Conservation (phyloP, 2,329 filamentous ascomycete genomes). For the Graphiopsis chlorocephala region DNA sequence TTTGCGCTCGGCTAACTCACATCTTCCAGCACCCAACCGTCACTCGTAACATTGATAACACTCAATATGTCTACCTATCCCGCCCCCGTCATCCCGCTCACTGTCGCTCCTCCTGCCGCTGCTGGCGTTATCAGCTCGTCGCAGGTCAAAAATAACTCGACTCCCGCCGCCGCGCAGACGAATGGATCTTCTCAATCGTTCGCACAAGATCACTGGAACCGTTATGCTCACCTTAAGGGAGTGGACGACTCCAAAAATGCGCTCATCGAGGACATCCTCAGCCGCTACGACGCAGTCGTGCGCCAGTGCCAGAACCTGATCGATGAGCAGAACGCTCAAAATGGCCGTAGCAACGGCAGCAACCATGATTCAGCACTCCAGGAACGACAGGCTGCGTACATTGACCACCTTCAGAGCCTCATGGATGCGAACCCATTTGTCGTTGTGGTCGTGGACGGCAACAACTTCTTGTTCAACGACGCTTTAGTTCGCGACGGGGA, state of each 20-base stretch:
- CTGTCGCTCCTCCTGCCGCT: not conserved
- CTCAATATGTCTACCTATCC: not conserved
- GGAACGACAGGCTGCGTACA: conserved; percentile 25
- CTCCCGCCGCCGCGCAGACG: not conserved
- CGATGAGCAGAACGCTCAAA: conserved; percentile 30
- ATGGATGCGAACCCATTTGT: conserved; percentile 56
- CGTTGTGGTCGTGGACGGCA: conserved; percentile 60
- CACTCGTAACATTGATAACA: not conserved
- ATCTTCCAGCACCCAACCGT: not conserved
- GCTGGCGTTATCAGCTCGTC: not conserved
- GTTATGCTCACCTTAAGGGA: conserved; percentile 32
- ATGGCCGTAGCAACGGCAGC: not conserved
- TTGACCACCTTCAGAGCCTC: not conserved
- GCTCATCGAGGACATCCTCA: conserved; percentile 41
- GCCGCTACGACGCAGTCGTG: conserved; percentile 38
- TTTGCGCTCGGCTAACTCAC: not conserved
- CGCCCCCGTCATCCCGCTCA: not conserved
- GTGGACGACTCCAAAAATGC: conserved; percentile 33
- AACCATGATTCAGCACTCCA: conserved; percentile 17
- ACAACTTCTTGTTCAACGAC: conserved; percentile 50
- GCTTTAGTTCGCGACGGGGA: conserved; percentile 33
- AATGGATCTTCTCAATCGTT: not conserved
- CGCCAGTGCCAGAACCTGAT: conserved; percentile 32
- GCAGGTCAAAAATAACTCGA: not conserved
- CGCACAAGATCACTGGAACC: conserved; percentile 27